phyloP scores from a whole-genome alignment of 306 rosid genomes.

The Dalbergia oliveri region DNA sequence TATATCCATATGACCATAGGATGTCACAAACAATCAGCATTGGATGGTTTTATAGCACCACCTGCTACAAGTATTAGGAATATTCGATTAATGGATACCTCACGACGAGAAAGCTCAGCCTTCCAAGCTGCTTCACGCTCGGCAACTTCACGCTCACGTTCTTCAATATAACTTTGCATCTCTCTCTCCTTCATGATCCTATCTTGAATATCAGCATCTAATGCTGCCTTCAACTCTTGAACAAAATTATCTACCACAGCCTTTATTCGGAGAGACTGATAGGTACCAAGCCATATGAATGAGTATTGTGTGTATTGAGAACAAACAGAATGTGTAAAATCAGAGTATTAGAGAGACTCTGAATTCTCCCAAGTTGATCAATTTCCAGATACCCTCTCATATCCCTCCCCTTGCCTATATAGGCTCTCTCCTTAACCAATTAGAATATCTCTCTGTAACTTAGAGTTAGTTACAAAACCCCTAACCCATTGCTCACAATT shows the following conservation, averaged over 20 bases:
- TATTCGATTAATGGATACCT: constrained; percentile 60
- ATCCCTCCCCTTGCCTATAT: no score
- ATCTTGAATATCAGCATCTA: constrained; percentile 95
- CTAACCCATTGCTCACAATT: no score
- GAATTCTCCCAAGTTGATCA: no score
- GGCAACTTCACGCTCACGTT: constrained; percentile 98
- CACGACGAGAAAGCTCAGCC: constrained; percentile 99
- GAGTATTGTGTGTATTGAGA: no score
- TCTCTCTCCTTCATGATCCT: constrained; percentile 97
- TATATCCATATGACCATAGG: constrained; percentile 16
- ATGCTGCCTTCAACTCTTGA: constrained; percentile 90
- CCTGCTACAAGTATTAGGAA: background rate
- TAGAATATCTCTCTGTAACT: no score
- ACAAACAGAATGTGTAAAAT: no score
- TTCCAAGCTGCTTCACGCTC: constrained; percentile 99
- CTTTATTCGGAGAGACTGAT: constrained; percentile 86
- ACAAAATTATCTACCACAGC: constrained; percentile 95
- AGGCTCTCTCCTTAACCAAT: no score
- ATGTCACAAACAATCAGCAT: background rate
- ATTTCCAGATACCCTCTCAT: no score
- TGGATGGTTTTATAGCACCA: background rate
- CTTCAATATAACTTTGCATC: constrained; percentile 98
- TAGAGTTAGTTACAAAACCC: no score
- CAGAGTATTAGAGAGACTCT: no score
- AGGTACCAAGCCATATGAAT: no score